Evolutionary conservation across 768 basidiomycete species (phyloP), one percentile per base, ranked within the genome.

Genomic region (Harrya chromipes): DNA sequence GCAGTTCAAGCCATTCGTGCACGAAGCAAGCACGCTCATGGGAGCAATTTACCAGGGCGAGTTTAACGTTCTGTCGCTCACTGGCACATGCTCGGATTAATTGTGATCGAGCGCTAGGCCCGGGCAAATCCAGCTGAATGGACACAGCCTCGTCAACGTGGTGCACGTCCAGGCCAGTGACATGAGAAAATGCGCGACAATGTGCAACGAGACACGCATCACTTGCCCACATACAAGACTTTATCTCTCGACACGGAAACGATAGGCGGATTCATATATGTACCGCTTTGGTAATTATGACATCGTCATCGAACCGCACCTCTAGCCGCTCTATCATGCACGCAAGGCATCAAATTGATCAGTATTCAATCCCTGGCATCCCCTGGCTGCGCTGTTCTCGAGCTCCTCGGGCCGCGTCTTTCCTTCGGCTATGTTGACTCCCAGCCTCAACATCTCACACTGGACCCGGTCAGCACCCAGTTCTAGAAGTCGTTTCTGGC

Each of bases 161-260:
- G 48, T 49, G 27, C 26, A 44, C 48, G 27, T 48, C 43, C 48
- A 10, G 36, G 40, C 41, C 51, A 35, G 27, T 56, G 55, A 47
- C 60, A 59, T 60, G 63, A 62, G 63, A 65, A 64, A 33, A 33
- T 33, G 33, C 38, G 55, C 58, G 46, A 52, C 53, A 43, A 54
- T 44, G 57, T 53, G 44, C 50, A 51, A 49, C 38, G 35, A 37
- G n/a, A 34, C 41, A 41, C 33, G 33, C 33, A 47, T 40, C 37
- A 34, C 40, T 48, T 7, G 33, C 14, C 50, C 52, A 33, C 52
- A 62, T 64, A 37, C 50, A 38, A 41, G 36, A 14, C 46, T n/a
- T 40, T 46, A 29, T 11, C 29, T 12, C 40, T 40, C 20, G 46
- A 48, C 53, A 29, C 29, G 29, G 37, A 29, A 34, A 34, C 44